A percentile compares a stretch with the other conserved stretches of the same genome.
These are phyloP conservation scores for Gossypium longicalyx DNA, from an alignment of 345 rosid species.

Conservation along the genomic window DNA sequence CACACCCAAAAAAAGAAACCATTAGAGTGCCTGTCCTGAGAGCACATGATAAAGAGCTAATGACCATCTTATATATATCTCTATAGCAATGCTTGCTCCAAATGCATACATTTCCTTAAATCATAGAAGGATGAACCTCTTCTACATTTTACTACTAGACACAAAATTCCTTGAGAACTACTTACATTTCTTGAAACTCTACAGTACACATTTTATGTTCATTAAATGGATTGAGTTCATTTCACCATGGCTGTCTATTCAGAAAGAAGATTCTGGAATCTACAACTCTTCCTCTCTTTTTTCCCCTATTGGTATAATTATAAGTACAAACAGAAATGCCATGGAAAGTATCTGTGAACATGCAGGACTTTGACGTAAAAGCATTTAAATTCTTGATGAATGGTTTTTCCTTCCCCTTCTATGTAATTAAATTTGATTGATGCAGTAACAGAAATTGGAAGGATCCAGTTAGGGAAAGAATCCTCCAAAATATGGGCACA, in stretches of 20 bases:
- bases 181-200: no score
- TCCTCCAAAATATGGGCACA: neutral
- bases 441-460: neutral
- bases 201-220: neutral
- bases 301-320: neutral
- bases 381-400: neutral
- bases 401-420: neutral
- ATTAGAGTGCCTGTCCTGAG: neutral
- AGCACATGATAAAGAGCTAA: neutral
- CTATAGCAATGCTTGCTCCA: neutral
- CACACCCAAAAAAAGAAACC: neutral
- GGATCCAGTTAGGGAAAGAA: neutral
- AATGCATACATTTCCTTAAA: neutral
- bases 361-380: neutral
- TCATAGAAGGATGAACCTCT: neutral
- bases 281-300: neutral
- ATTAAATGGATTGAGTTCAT: neutral
- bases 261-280: neutral
- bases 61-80: neutral
- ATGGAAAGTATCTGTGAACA: neutral
- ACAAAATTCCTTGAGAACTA: neutral
- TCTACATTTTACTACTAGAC: neutral
- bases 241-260: neutral
- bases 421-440: neutral
- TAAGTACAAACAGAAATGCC: neutral